A percentile compares a stretch with the other conserved stretches of the same genome.
Evolutionary conservation across 2,329 filamentous ascomycete species (phyloP).

Genomic region (Malbranchea cinnamomea): DNA sequence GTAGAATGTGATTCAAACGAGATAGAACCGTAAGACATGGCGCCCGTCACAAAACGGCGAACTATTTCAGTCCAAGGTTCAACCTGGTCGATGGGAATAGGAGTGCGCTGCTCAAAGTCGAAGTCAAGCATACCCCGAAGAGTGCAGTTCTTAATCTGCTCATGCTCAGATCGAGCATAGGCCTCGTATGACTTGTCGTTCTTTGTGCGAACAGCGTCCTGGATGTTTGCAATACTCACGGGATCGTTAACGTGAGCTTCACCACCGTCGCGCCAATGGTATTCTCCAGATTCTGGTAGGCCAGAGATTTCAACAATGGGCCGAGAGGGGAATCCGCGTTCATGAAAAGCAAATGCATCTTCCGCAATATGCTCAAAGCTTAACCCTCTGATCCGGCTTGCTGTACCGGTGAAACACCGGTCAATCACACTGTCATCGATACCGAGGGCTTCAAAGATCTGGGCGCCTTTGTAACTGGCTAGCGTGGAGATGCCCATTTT

Average conservation of each 20-base stretch:
- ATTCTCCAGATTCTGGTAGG: slow-evolving; percentile 84
- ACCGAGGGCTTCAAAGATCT: slow-evolving; percentile 93
- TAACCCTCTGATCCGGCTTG: slow-evolving; percentile 83
- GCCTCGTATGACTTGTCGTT: slow-evolving; percentile 98
- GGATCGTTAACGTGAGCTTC: slow-evolving; percentile 94
- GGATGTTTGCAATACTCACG: slow-evolving; percentile 86
- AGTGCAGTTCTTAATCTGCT: slow-evolving; percentile 93
- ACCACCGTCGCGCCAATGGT: slow-evolving; percentile 95
- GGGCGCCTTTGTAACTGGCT: slow-evolving; percentile 91
- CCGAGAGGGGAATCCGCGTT: slow-evolving; percentile 76
- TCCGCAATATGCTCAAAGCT: slow-evolving; percentile 89
- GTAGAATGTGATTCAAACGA: slow-evolving; percentile 98
- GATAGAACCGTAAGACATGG: slow-evolving; percentile 97
- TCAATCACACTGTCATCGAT: slow-evolving; percentile 86
- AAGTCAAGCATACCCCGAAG: slow-evolving; percentile 90
- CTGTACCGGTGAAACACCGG: slow-evolving; percentile 86
- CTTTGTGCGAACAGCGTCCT: slow-evolving; percentile 90
- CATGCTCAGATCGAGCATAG: slow-evolving; percentile 83
- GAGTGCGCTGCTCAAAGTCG: slow-evolving; percentile 72
- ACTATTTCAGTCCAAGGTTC: slow-evolving; percentile 98
- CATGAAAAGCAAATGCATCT: slow-evolving; percentile 88
- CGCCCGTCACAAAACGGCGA: slow-evolving; percentile 86
- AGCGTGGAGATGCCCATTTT: slow-evolving; percentile 99
- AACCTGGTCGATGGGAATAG: slow-evolving; percentile 89
- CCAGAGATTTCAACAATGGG: slow-evolving; percentile 62